phyloP scores from a whole-genome alignment of 768 basidiomycete genomes.

The Boletus vinaceobasis region DNA sequence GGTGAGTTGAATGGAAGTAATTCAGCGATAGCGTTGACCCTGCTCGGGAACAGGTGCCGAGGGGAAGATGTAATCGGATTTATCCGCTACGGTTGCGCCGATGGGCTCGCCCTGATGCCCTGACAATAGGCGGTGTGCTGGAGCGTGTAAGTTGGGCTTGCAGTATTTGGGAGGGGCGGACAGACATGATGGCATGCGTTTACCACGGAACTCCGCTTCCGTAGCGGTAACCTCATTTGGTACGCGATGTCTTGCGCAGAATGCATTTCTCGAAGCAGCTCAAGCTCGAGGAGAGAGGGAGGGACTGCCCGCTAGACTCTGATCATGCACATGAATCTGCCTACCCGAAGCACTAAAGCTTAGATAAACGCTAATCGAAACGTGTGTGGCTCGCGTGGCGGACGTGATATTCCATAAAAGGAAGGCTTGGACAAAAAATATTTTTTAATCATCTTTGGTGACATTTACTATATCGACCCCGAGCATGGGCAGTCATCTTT shows the following conservation, averaged over 20 bases:
- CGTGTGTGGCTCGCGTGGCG: conserved; percentile 13
- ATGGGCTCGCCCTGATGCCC: conserved; percentile 55
- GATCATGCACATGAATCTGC: neutral
- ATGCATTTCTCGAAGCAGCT: neutral
- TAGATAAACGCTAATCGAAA: conserved; percentile 17
- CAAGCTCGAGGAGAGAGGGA: neutral
- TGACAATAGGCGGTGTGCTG: conserved; percentile 20
- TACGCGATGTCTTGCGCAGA: neutral
- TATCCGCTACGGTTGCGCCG: conserved; percentile 51
- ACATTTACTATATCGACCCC: conserved; percentile 17
- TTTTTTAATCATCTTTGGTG: conserved; percentile 14
- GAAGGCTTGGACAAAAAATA: conserved; percentile 16
- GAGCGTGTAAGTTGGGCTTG: conserved; percentile 20
- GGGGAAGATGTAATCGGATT: conserved; percentile 53
- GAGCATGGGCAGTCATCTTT: conserved; percentile 18
- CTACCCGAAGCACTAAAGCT: neutral
- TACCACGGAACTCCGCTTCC: conserved; percentile 27
- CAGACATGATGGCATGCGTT: conserved; percentile 9
- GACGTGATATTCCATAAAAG: conserved; percentile 14
- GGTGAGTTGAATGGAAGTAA: conserved; percentile 37
- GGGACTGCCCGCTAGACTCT: neutral
- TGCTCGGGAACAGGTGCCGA: conserved; percentile 32
- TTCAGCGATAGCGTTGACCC: conserved; percentile 19
- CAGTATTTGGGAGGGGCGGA: conserved; percentile 25
- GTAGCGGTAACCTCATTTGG: conserved; percentile 14